These are phyloP conservation scores for Cryptosporidium sp. DNA, from an alignment of 169 alveolate species.

Conservation along the genomic window DNA sequence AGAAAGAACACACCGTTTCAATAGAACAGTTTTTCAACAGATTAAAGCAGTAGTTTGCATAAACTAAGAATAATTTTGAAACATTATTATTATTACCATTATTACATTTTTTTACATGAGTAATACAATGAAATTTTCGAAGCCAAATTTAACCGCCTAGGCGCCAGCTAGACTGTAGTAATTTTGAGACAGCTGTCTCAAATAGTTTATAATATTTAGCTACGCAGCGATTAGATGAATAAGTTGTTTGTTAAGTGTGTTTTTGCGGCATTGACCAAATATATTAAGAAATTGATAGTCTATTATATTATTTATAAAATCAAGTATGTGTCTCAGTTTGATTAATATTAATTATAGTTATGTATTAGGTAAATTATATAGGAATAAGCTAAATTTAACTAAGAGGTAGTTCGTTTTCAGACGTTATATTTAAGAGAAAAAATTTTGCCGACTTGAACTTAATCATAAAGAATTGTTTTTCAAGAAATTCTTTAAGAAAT, in stretches of 20 bases:
- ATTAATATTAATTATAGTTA: background rate
- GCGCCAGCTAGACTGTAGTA: background rate
- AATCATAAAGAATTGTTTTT: conserved; percentile 11
- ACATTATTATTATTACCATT: too few relatives aligned
- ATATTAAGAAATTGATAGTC: background rate
- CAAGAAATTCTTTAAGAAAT: conserved; percentile 32
- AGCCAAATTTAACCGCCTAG: conserved; percentile 4
- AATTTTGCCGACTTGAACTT: background rate
- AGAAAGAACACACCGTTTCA: background rate
- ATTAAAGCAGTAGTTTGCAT: too few relatives aligned
- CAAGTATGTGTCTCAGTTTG: conserved; percentile 17
- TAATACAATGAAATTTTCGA: background rate
- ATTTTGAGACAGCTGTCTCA: conserved; percentile 41
- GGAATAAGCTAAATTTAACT: background rate
- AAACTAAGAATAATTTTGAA: too few relatives aligned
- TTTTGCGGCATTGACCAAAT: background rate
- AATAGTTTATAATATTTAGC: background rate
- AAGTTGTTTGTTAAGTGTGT: background rate
- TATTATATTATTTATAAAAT: background rate
- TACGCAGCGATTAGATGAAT: background rate
- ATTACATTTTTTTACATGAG: background rate
- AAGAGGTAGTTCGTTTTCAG: background rate
- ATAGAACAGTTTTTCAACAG: background rate
- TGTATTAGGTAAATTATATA: background rate
- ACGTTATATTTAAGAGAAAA: background rate